Evolutionary conservation across 2,329 filamentous ascomycete genomes (phyloP), one percentile per base, ranked within the genome.

Genomic region (Teratosphaeriaceae sp.): DNA sequence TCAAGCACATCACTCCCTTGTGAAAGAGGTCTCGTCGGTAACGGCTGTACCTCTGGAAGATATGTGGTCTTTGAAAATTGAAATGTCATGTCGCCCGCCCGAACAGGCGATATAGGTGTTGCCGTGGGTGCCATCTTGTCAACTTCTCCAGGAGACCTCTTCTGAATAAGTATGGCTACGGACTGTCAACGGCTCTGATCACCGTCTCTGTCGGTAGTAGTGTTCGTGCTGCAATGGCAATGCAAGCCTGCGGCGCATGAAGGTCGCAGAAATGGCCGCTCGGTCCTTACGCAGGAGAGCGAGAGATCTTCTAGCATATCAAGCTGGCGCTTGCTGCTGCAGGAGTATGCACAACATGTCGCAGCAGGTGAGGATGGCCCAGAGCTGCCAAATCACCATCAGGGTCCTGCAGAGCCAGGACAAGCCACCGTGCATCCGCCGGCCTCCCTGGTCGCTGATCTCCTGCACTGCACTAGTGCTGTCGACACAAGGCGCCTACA

Each of bases 1-100:
- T 88, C 85, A 60, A 83, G 81, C 51, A 88, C 84, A 56, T 88
- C 83, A 18, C 85, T 90, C 33, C 82, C 78, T 46, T 85, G 74
- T 27, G 85, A 89, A 27, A 77, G 64, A 29, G 84, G 84, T 45
- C 83, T 74, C 42, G 70, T 68, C 65, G 71, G 47, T 48, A 52
- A 41, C 27, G 46, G 35, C 30, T 44, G 40, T 12, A 48, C 39
- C 7, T 40, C 44, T 15, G 38, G 24, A 24, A 36, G 45, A 3
- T 46, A 47, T 49, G 70, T 64, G 13, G 33, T 40, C 40, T 49
- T 38, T 6, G 35, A 6, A 23, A 31, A 22, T 51, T 70, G 64
- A 59, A 72, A 75, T 71, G 75, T 68, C 49, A 71, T 67, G 33
- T 66, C 62, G 44, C 62, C 63, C 38, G 62, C 53, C 51, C 68